Percentiles rank a stretch among this genome's conserved stretches.
Evolutionary conservation across 805 yeast species (phyloP).

Genomic region (Kodamaea kakaduensis): DNA sequence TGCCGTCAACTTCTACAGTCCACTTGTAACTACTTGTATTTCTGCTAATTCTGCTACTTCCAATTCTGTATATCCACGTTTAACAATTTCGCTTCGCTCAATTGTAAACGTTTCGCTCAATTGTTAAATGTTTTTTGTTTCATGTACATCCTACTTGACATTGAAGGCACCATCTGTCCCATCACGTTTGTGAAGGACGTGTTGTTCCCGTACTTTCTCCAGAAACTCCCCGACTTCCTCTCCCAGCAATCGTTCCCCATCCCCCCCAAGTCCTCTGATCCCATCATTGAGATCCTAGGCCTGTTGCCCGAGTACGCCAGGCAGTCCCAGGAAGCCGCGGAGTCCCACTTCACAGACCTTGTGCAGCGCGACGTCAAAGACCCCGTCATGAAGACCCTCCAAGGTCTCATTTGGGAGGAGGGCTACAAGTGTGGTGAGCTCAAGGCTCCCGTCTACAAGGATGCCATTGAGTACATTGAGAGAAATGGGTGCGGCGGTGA

Average conservation of each 20-base stretch:
- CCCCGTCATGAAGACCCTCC: slow-evolving; percentile 68
- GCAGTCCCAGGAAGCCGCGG: slow-evolving; percentile 28
- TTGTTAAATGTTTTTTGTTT: too few relatives aligned
- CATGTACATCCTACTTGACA: too few relatives aligned
- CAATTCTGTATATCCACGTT: too few relatives aligned
- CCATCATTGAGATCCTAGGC: slow-evolving; percentile 30
- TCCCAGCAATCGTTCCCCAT: slow-evolving; percentile 22
- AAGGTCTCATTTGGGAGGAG: slow-evolving; percentile 76
- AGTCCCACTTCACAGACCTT: slow-evolving; percentile 49
- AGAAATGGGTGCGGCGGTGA: slow-evolving; percentile 5
- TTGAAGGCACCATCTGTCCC: slow-evolving; percentile 93
- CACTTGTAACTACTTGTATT: too few relatives aligned
- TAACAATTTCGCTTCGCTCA: too few relatives aligned
- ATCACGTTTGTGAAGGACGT: slow-evolving; percentile 80
- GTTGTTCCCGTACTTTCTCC: slow-evolving; percentile 71
- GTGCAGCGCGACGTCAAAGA: slow-evolving; percentile 73
- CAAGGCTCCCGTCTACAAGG: slow-evolving; percentile 70
- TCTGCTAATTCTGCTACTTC: too few relatives aligned
- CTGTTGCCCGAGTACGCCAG: slow-evolving; percentile 43
- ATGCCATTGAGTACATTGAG: slow-evolving; percentile 58
- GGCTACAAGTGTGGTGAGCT: slow-evolving; percentile 80
- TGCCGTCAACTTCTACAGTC: too few relatives aligned
- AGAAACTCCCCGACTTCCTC: slow-evolving; percentile 41
- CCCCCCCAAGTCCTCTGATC: slow-evolving; percentile 13
- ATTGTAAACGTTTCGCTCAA: too few relatives aligned